Percentiles rank a stretch among this genome's conserved stretches.
Evolutionary conservation across 345 rosid genomes (phyloP).

Genomic region (Erucastrum elatum): DNA sequence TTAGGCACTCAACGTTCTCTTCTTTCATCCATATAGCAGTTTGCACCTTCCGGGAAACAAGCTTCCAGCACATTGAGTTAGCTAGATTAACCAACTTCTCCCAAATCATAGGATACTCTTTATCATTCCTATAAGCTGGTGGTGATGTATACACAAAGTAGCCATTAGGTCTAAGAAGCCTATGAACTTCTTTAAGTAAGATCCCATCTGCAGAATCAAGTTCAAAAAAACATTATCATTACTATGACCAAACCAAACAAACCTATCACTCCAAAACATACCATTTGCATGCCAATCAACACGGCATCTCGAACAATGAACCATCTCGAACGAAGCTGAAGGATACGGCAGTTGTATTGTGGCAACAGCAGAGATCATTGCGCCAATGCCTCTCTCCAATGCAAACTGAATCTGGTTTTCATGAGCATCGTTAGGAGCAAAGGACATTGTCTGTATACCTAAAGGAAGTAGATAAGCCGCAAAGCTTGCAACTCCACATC

Average conservation of each 20-base stretch:
- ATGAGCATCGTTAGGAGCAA: constrained; percentile 93
- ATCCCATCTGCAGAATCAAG: constrained; percentile 65
- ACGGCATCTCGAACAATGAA: constrained; percentile 96
- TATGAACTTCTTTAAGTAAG: constrained; percentile 84
- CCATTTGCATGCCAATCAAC: constrained; percentile 96
- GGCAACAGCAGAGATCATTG: constrained; percentile 83
- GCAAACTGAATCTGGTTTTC: constrained; percentile 99
- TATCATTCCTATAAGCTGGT: constrained; percentile 80
- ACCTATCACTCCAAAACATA: constrained; percentile 35
- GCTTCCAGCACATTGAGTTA: constrained; percentile 94
- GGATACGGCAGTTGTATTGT: constrained; percentile 92
- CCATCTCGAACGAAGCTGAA: constrained; percentile 86
- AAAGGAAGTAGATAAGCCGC: constrained; percentile 86
- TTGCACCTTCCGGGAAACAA: constrained; percentile 74
- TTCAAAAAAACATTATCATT: neutral
- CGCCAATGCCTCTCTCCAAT: constrained; percentile 85
- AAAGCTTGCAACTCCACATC: constrained; percentile 98
- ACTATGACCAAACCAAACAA: neutral
- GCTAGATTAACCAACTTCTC: constrained; percentile 69
- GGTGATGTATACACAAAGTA: constrained; percentile 94
- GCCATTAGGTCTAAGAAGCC: constrained; percentile 76
- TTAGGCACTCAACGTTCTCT: constrained; percentile 61
- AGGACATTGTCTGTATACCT: constrained; percentile 87
- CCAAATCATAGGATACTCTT: constrained; percentile 86
- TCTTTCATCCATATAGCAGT: constrained; percentile 93